Evolutionary conservation across 305 asterid species (phyloP).

Genomic region (Ajuga reptans): DNA sequence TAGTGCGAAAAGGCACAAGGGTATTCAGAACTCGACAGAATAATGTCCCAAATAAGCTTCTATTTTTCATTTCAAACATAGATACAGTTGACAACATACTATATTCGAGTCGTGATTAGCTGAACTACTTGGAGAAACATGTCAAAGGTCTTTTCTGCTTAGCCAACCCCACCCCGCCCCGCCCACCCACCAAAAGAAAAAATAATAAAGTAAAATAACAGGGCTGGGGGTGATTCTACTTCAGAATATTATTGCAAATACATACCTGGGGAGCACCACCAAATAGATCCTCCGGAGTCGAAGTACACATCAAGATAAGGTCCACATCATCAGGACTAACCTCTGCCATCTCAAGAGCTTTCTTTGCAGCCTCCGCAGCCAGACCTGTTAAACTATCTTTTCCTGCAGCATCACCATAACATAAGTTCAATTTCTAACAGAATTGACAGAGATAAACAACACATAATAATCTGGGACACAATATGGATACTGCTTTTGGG

Average conservation of each 20-base stretch:
- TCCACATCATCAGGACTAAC: slow-evolving; percentile 63
- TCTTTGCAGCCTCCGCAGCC: slow-evolving; percentile 61
- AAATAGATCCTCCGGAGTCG: slow-evolving; percentile 80
- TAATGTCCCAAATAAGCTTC: not conserved
- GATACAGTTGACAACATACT: not conserved
- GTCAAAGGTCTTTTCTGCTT: not conserved
- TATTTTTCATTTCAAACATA: not conserved
- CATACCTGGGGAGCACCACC: slow-evolving; percentile 85
- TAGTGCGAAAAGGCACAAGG: not conserved
- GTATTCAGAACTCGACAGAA: not conserved
- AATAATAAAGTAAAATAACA: too few relatives aligned
- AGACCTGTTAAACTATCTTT: slow-evolving; percentile 51
- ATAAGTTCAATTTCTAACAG: not conserved
- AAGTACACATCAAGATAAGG: slow-evolving; percentile 60
- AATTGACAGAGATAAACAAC: too few relatives aligned
- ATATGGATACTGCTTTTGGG: not conserved
- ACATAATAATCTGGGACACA: not conserved
- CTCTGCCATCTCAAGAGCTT: slow-evolving; percentile 78
- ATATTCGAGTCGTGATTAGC: not conserved
- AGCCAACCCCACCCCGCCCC: not conserved
- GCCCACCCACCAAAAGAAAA: not conserved
- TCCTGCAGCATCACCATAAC: slow-evolving; percentile 34
- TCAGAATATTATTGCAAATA: not conserved
- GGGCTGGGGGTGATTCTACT: not conserved
- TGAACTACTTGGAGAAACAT: not conserved